Percentiles rank a stretch among this genome's conserved stretches.
phyloP scores from a whole-genome alignment of 805 yeast species.

The Metschnikowia similis region DNA sequence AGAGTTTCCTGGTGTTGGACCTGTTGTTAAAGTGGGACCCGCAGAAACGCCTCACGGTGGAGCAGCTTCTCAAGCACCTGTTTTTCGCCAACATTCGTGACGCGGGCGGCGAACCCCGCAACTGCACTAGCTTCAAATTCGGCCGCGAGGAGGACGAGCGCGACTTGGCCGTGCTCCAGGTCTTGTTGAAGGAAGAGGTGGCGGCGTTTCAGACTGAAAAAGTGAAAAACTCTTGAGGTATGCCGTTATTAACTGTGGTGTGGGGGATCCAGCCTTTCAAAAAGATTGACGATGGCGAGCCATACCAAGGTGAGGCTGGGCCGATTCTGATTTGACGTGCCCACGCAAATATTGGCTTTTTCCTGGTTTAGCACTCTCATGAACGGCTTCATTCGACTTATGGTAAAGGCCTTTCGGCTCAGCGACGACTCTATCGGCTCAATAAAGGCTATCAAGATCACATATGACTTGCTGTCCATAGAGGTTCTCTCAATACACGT shows the following conservation, averaged over 20 bases:
- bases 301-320: too few species aligned
- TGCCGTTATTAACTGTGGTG: neutral
- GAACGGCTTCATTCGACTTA: too few species aligned
- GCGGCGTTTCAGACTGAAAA: slow-evolving; percentile 17
- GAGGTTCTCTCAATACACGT: too few species aligned
- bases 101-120: slow-evolving; percentile 50
- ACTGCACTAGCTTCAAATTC: slow-evolving; percentile 55
- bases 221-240: neutral
- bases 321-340: too few species aligned
- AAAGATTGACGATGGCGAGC: too few species aligned
- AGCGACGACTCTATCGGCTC: too few species aligned
- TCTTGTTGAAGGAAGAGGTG: slow-evolving; percentile 20
- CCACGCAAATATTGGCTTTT: too few species aligned
- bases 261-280: too few species aligned
- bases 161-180: slow-evolving; percentile 15
- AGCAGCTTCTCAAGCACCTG: slow-evolving; percentile 52
- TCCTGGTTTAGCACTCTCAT: too few species aligned
- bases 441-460: too few species aligned
- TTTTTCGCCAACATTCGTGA: slow-evolving; percentile 54
- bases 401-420: too few species aligned
- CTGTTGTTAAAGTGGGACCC: slow-evolving; percentile 64
- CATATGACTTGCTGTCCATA: too few species aligned
- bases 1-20: slow-evolving; percentile 51
- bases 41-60: slow-evolving; percentile 48
- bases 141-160: slow-evolving; percentile 49